Percentiles rank a stretch among this genome's conserved stretches.
Evolutionary conservation across 2,329 filamentous ascomycete genomes (phyloP).

Genomic region (Fusarium odoratissimum): DNA sequence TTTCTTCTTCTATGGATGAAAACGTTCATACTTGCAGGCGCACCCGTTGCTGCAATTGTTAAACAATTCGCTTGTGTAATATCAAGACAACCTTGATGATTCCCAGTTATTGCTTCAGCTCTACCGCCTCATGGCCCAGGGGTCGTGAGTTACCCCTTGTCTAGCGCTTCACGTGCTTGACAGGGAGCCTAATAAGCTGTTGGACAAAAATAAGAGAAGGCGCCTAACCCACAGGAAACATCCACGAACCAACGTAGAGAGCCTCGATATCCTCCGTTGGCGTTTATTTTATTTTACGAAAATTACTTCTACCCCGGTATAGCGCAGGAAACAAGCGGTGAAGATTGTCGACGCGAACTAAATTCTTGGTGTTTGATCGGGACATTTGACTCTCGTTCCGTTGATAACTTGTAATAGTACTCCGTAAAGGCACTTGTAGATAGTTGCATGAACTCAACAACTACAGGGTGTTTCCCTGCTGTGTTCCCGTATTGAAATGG

Average conservation of each 20-base stretch:
- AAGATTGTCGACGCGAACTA: not conserved
- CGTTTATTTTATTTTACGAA: not conserved
- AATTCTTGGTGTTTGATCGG: not conserved
- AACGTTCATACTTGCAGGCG: not conserved
- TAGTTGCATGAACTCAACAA: not conserved
- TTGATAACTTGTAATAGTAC: not conserved
- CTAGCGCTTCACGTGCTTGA: slow-evolving; percentile 28
- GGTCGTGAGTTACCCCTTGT: slow-evolving; percentile 2
- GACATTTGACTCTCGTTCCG: not conserved
- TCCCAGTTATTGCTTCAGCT: slow-evolving; percentile 13
- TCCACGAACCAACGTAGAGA: slow-evolving; percentile 3
- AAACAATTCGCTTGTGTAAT: not conserved
- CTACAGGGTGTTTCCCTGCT: slow-evolving; percentile 11
- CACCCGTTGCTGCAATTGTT: not conserved
- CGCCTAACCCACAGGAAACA: slow-evolving; percentile 3
- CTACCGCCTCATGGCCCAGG: slow-evolving; percentile 17
- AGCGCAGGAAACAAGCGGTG: slow-evolving; percentile 11
- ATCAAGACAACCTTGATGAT: slow-evolving; percentile 6
- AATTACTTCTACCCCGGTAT: not conserved
- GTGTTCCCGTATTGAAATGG: not conserved
- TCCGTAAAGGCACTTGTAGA: not conserved
- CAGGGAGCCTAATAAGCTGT: slow-evolving; percentile 11
- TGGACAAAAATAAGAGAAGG: not conserved
- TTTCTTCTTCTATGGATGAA: not conserved
- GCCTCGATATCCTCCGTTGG: slow-evolving; percentile 1